These are phyloP conservation scores for Aspergillus sp. DNA, from an alignment of 2,329 filamentous ascomycete species.

Conservation along the genomic window DNA sequence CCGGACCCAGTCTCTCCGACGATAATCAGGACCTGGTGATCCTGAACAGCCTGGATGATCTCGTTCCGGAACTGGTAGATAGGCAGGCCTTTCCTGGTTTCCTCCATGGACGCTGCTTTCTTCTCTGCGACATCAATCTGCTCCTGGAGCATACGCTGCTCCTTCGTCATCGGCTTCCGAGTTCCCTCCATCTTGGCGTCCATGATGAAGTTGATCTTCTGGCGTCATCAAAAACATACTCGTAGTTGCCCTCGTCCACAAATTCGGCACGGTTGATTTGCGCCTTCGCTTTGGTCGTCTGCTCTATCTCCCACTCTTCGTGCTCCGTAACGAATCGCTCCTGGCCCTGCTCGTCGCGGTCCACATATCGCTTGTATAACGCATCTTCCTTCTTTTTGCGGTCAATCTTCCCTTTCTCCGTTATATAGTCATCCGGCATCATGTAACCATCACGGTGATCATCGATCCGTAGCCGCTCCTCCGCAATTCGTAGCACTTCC, in stretches of 20 bases:
- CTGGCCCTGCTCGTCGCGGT: constrained; percentile 75
- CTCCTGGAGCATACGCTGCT: constrained; percentile 68
- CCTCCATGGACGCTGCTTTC: constrained; percentile 78
- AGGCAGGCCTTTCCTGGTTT: constrained; percentile 80
- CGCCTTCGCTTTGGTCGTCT: constrained; percentile 75
- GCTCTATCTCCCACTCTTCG: constrained; percentile 91
- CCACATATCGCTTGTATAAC: constrained; percentile 82
- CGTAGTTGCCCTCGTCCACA: constrained; percentile 73
- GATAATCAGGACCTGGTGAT: constrained; percentile 82
- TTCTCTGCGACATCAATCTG: constrained; percentile 83
- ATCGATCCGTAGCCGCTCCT: constrained; percentile 78
- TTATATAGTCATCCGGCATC: constrained; percentile 92
- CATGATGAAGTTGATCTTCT: constrained; percentile 75
- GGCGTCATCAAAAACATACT: constrained; percentile 84
- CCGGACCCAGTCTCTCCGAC: constrained; percentile 92
- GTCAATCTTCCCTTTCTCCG: constrained; percentile 83
- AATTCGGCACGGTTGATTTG: constrained; percentile 69
- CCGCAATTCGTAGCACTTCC: constrained; percentile 69
- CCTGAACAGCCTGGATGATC: constrained; percentile 73
- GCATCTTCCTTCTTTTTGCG: constrained; percentile 79
- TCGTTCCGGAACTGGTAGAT: constrained; percentile 82
- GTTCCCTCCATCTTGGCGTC: constrained; percentile 66
- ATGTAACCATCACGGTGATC: constrained; percentile 87
- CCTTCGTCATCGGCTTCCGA: constrained; percentile 60
- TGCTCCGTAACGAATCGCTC: constrained; percentile 88